Evolutionary conservation across 2,329 filamentous ascomycete genomes (phyloP).

Genomic region (Trichophyton simii): DNA sequence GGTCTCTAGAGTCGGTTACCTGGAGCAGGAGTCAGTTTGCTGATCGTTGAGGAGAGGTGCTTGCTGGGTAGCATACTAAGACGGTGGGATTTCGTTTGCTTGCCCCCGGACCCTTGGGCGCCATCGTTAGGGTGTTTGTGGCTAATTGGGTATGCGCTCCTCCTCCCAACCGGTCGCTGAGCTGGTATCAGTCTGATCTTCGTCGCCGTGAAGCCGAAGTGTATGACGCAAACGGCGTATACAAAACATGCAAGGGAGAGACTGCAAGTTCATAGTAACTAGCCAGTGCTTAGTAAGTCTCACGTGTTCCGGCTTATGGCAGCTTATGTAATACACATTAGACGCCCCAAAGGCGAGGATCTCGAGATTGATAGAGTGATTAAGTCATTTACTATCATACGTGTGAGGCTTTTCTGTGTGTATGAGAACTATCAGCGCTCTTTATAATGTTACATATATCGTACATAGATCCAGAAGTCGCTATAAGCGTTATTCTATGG

Average conservation of each 20-base stretch:
- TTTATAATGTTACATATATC: too few relatives aligned
- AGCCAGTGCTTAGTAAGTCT: neutral
- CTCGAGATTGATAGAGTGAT: too few relatives aligned
- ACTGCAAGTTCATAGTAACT: neutral
- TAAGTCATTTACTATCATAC: too few relatives aligned
- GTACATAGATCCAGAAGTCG: too few relatives aligned
- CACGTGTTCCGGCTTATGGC: neutral
- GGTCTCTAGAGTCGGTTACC: slow-evolving; percentile 36
- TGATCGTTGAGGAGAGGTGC: neutral
- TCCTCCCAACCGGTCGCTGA: neutral
- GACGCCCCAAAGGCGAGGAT: too few relatives aligned
- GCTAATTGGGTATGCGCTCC: neutral
- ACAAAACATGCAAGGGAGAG: slow-evolving; percentile 1
- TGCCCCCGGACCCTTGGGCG: slow-evolving; percentile 9
- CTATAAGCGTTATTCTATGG: too few relatives aligned
- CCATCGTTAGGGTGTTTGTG: neutral
- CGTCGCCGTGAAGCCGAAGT: neutral
- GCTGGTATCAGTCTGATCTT: neutral
- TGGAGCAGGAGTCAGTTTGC: slow-evolving; percentile 10
- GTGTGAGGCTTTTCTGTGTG: too few relatives aligned
- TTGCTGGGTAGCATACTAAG: slow-evolving; percentile 23
- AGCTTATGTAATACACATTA: too few relatives aligned
- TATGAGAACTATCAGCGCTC: too few relatives aligned
- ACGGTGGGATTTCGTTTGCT: slow-evolving; percentile 34
- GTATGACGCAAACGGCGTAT: slow-evolving; percentile 2